Conservation (phyloP, 148 eudicot species). For the Camellia lanceoleosa region DNA sequence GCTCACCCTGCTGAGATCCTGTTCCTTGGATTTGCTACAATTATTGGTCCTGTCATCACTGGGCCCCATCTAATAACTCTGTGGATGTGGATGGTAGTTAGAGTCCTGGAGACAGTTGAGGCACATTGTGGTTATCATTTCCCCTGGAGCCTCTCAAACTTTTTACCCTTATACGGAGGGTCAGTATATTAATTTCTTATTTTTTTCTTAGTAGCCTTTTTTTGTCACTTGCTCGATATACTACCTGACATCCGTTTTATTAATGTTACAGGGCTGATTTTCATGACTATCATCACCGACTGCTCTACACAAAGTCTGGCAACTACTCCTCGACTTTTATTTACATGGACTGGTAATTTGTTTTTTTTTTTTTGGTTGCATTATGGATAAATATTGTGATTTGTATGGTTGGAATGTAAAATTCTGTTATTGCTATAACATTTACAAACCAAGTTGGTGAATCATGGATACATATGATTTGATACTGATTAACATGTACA, state of each 20-base stretch:
- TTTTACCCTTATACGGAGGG: conserved; percentile 88
- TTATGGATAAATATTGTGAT: background rate
- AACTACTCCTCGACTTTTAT: conserved; percentile 95
- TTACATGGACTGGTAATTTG: conserved; percentile 81
- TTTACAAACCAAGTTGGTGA: background rate
- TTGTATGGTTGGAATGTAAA: background rate
- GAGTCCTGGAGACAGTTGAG: conserved; percentile 96
- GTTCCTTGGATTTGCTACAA: conserved; percentile 95
- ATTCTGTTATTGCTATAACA: background rate
- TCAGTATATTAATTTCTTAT: conserved; percentile 31
- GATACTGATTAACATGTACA: background rate
- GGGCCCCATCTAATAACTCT: conserved; percentile 90
- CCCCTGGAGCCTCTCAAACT: conserved; percentile 93
- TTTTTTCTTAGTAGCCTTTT: background rate
- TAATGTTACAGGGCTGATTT: conserved; percentile 69
- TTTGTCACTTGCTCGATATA: background rate
- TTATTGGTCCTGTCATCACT: conserved; percentile 87
- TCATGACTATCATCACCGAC: conserved; percentile 93
- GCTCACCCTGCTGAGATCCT: conserved; percentile 96
- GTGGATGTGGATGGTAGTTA: conserved; percentile 95
- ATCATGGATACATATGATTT: too few relatives aligned
- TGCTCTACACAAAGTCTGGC: conserved; percentile 86
- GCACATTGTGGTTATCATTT: conserved; percentile 96
- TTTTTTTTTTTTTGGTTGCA: background rate
- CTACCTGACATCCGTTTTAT: background rate